phyloP scores from a whole-genome alignment of 1,139 yeast species.

The Yamadazyma spencermartinsiae region DNA sequence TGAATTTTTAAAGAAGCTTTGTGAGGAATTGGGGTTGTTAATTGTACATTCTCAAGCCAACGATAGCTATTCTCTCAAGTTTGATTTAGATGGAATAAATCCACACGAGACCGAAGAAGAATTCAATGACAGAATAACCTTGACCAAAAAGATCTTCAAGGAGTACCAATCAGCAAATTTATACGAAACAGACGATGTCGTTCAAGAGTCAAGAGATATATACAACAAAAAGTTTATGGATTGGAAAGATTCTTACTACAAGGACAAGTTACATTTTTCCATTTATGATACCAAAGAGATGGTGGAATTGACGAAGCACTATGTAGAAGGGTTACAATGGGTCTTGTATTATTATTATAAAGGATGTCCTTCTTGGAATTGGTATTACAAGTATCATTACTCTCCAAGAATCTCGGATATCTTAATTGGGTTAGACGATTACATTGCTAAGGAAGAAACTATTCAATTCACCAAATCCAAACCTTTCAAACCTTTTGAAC shows the following conservation, averaged over 20 bases:
- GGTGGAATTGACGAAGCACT: slow-evolving; percentile 69
- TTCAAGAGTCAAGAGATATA: slow-evolving; percentile 60
- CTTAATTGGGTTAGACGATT: slow-evolving; percentile 61
- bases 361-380: slow-evolving; percentile 93
- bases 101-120: slow-evolving; percentile 66
- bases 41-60: slow-evolving; percentile 60
- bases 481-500: slow-evolving; percentile 94
- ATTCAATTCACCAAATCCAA: slow-evolving; percentile 66
- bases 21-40: slow-evolving; percentile 65
- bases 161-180: slow-evolving; percentile 73
- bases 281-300: slow-evolving; percentile 57
- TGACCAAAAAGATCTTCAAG: slow-evolving; percentile 49
- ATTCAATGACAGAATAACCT: slow-evolving; percentile 48
- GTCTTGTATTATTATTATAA: slow-evolving; percentile 85
- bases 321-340: slow-evolving; percentile 95
- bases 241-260: slow-evolving; percentile 86
- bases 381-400: slow-evolving; percentile 88
- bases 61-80: slow-evolving; percentile 54
- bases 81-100: slow-evolving; percentile 76
- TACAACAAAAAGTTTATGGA: slow-evolving; percentile 71
- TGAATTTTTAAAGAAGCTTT: slow-evolving; percentile 61
- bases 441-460: slow-evolving; percentile 33
- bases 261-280: slow-evolving; percentile 71
- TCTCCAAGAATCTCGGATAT: slow-evolving; percentile 93
- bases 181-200: slow-evolving; percentile 60